Evolutionary conservation across 139 green algal species (phyloP).

Genomic region (Chlamydomonas sp.): DNA sequence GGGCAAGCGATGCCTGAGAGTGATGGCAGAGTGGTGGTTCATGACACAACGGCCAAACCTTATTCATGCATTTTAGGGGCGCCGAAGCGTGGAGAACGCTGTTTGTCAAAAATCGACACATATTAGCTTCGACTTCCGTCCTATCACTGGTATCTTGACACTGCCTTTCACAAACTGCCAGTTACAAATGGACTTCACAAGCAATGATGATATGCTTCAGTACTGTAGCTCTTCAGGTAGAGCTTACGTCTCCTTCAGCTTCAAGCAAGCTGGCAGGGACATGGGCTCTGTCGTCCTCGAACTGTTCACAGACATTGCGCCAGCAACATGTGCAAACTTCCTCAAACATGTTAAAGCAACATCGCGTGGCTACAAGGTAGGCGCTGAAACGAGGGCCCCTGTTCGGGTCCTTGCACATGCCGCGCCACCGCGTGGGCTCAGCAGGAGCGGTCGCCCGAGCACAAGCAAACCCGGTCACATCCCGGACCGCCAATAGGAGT

Average conservation of each 20-base stretch:
- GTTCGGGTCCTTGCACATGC: not conserved
- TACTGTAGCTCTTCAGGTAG: slow-evolving; percentile 23
- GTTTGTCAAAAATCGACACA: too few relatives aligned
- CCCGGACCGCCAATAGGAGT: not conserved
- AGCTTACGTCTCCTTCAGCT: not conserved
- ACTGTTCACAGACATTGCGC: slow-evolving; percentile 35
- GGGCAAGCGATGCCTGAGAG: too few relatives aligned
- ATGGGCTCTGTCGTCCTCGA: slow-evolving; percentile 13
- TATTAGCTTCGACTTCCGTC: too few relatives aligned
- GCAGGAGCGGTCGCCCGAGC: not conserved
- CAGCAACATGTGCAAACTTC: slow-evolving; percentile 27
- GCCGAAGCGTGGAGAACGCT: too few relatives aligned
- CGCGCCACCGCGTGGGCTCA: not conserved
- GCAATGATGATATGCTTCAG: not conserved
- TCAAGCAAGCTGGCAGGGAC: not conserved
- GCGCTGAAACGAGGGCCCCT: not conserved
- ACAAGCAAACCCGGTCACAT: not conserved
- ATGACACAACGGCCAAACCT: too few relatives aligned
- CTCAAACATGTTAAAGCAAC: not conserved
- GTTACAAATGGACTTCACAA: slow-evolving; percentile 25
- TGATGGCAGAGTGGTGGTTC: too few relatives aligned
- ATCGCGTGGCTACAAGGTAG: not conserved
- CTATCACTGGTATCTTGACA: too few relatives aligned
- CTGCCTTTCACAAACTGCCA: too few relatives aligned
- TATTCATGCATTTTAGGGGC: too few relatives aligned